Base-by-base conservation (phyloP, 805 yeast species). In the Yamadazyma sp. region DNA sequence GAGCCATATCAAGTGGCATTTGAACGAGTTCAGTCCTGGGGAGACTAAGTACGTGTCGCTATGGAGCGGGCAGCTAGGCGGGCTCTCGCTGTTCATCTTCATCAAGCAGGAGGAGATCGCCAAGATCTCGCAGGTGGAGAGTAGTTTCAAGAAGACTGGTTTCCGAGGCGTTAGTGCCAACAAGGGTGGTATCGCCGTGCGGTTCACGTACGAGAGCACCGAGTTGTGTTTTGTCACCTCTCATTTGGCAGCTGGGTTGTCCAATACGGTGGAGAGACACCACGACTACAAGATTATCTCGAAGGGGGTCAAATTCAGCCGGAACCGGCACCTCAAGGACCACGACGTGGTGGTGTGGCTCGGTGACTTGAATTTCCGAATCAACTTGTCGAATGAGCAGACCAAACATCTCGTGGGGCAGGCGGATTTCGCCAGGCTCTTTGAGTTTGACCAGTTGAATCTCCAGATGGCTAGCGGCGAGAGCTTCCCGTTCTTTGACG, bases 201-300 rank as follows among this genome's bases (percentile, higher is more conserved):
- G 90, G 45, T 71, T 87, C 52, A 64, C 72, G 16, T 73, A 81
- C 42, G 78, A 82, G 10, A 78, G 78, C 21, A 78, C 91, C 8
- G 77, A 76, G 19, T 61, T 93, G 35, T 87, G 96, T 52, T 77
- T 91, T 47, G 78, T 91, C 9, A 80, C 82, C 3, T 80, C 95
- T 3, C 99, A 93, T 67, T 69, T 93, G 40, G 97, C 98, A 1
- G 99, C 99, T 2, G 99, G 99, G 0, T 74, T 83, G 44, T 79
- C 80, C 42, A 81, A 86, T 53, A 71, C 78, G 10, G 85, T 81
- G 21, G 96, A 91, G 59, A 70, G 99, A 40, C 95, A 86, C 54
- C 81, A 80, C 47, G 95, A 93, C 55, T 87, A 85, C 50, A 86
- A 86, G 47, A 78, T 90, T 1, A 82, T 93, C 21, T 70, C 81